Conservation (phyloP, 352 stramenopile species). For the Phytophthora syringae region DNA sequence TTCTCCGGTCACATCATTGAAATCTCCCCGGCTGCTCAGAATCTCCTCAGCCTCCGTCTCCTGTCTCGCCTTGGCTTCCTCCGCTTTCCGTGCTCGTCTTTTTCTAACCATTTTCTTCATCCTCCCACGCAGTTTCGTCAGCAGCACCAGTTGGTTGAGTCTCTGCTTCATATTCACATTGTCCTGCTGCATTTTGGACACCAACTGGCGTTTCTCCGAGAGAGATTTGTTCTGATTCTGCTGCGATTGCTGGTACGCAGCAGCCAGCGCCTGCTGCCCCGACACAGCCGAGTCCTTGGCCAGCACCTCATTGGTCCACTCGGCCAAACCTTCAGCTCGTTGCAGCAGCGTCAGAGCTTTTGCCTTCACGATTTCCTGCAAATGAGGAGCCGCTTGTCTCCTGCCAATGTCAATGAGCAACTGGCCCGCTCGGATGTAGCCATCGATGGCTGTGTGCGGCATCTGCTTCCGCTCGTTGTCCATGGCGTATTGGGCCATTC, state of each 20-base stretch:
- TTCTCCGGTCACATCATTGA: slow-evolving; percentile 41
- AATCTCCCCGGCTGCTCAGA: slow-evolving; percentile 9
- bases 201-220: slow-evolving; percentile 65
- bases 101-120: slow-evolving; percentile 59
- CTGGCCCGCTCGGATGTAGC: slow-evolving; percentile 74
- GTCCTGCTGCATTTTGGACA: slow-evolving; percentile 64
- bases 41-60: slow-evolving; percentile 16
- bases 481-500: slow-evolving; percentile 72
- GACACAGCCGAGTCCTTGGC: slow-evolving; percentile 22
- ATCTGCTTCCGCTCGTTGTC: slow-evolving; percentile 68
- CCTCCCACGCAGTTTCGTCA: slow-evolving; percentile 61
- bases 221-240: slow-evolving; percentile 45
- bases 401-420: slow-evolving; percentile 73
- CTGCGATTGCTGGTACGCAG: slow-evolving; percentile 58
- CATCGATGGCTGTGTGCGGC: slow-evolving; percentile 70
- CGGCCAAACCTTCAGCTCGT: slow-evolving; percentile 71
- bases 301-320: slow-evolving; percentile 62
- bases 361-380: slow-evolving; percentile 83
- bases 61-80: slow-evolving; percentile 15
- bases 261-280: slow-evolving; percentile 45
- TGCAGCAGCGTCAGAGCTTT: slow-evolving; percentile 82
- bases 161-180: slow-evolving; percentile 67
- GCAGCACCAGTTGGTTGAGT: slow-evolving; percentile 66
- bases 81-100: slow-evolving; percentile 57
- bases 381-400: slow-evolving; percentile 54